These are phyloP conservation scores for Talaromyces albobiverticillius DNA, from an alignment of 2,329 filamentous ascomycete genomes.

Conservation along the genomic window DNA sequence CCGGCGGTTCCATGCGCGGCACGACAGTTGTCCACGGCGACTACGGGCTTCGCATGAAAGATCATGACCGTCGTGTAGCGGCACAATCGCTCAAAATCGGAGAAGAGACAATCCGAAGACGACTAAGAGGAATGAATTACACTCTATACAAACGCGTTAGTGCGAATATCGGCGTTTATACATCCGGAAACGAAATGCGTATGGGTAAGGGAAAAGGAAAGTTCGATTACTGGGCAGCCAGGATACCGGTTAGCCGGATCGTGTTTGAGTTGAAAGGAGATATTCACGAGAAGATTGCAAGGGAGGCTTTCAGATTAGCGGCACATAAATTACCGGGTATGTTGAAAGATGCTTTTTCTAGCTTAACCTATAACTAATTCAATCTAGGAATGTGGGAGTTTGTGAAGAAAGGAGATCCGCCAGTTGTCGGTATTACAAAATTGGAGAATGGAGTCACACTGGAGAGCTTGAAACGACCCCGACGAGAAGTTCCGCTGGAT, in stretches of 20 bases:
- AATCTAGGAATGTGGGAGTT: conserved; percentile 69
- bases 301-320: conserved; percentile 89
- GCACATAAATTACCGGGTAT: conserved; percentile 91
- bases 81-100: conserved; percentile 83
- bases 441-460: conserved; percentile 75
- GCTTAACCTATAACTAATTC: neutral
- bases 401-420: conserved; percentile 84
- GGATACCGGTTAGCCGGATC: conserved; percentile 86
- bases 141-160: conserved; percentile 85
- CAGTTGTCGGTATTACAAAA: conserved; percentile 91
- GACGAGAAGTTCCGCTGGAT: conserved; percentile 59
- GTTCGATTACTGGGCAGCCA: conserved; percentile 93
- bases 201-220: conserved; percentile 99
- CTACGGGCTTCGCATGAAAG: conserved; percentile 88
- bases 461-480: conserved; percentile 77
- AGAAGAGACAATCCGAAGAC: conserved; percentile 86
- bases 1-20: conserved; percentile 84
- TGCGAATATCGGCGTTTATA: conserved; percentile 93
- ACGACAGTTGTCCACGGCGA: conserved; percentile 97
- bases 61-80: conserved; percentile 88
- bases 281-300: conserved; percentile 89
- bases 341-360: conserved; percentile 26
- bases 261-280: conserved; percentile 90
- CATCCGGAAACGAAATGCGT: conserved; percentile 92
- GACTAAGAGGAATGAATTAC: conserved; percentile 87